A percentile compares a stretch with the other conserved stretches of the same genome.
Evolutionary conservation across 495 filamentous ascomycete species (phyloP).

Genomic region (Tricharina praecox): DNA sequence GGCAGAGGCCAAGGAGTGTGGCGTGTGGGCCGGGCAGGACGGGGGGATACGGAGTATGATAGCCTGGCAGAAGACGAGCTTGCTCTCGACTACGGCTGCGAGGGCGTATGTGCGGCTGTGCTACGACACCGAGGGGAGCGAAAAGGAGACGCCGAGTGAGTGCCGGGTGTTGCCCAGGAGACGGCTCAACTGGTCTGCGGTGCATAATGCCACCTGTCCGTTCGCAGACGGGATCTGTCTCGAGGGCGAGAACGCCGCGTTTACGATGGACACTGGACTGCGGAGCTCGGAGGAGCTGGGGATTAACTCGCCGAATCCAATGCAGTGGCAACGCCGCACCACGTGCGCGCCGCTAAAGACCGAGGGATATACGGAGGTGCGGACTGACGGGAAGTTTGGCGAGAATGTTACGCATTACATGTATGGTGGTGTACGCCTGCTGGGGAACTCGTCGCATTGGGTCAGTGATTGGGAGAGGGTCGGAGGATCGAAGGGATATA

Average conservation of each 20-base stretch:
- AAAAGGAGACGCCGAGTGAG: not conserved
- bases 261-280: slow-evolving; percentile 4
- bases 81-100: not conserved
- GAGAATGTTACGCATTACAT: slow-evolving; percentile 2
- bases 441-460: slow-evolving; percentile 1
- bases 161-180: not conserved
- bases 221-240: not conserved
- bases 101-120: not conserved
- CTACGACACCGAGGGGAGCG: not conserved
- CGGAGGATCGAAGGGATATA: not conserved
- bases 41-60: not conserved
- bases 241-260: not conserved
- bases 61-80: not conserved
- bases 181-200: not conserved
- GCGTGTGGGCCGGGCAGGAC: not conserved
- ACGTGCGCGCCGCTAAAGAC: slow-evolving; percentile 4
- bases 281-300: not conserved
- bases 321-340: slow-evolving; percentile 1
- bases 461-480: not conserved
- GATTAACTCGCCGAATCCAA: not conserved
- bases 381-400: not conserved
- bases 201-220: not conserved
- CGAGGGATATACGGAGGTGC: slow-evolving; percentile 1
- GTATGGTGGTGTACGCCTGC: not conserved
- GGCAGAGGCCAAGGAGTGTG: not conserved